A percentile compares a stretch with the other conserved stretches of the same genome.
Evolutionary conservation across 2,329 filamentous ascomycete species (phyloP).

Genomic region (Trichoderma breve): DNA sequence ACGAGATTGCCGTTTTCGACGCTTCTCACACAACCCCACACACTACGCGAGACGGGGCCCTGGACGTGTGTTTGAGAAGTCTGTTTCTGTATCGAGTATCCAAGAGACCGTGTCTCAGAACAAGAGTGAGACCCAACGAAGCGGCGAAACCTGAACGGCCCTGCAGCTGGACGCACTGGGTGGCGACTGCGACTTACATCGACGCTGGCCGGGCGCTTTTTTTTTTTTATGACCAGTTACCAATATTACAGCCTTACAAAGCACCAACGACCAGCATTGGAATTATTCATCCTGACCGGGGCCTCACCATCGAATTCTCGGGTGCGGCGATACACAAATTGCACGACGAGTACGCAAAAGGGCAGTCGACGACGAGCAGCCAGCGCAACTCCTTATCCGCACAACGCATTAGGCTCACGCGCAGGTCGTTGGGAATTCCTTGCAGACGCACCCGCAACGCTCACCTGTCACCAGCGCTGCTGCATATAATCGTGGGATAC

Average conservation of each 20-base stretch:
- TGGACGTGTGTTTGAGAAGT: constrained; percentile 11
- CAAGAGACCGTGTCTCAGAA: constrained; percentile 11
- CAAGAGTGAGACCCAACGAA: constrained; percentile 10
- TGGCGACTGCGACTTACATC: constrained; percentile 16
- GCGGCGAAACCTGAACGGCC: constrained; percentile 3
- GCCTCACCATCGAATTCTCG: neutral
- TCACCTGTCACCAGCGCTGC: neutral
- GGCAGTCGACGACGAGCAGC: neutral
- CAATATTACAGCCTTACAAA: constrained; percentile 8
- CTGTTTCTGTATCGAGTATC: neutral
- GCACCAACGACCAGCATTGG: neutral
- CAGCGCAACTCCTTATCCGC: neutral
- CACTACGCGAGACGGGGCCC: constrained; percentile 1
- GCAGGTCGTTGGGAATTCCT: constrained; percentile 7
- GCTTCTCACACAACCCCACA: constrained; percentile 5
- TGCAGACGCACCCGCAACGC: neutral
- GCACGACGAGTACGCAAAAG: neutral
- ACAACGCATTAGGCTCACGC: constrained; percentile 4
- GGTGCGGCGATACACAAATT: neutral
- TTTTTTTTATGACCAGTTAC: neutral
- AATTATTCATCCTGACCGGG: constrained; percentile 2
- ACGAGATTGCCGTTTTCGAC: constrained; percentile 17
- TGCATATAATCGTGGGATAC: neutral
- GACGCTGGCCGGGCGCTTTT: neutral
- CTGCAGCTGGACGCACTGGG: constrained; percentile 1